Evolutionary conservation across 805 yeast species (phyloP), one percentile per base, ranked within the genome.

Genomic region (Metschnikowia peoriensis): DNA sequence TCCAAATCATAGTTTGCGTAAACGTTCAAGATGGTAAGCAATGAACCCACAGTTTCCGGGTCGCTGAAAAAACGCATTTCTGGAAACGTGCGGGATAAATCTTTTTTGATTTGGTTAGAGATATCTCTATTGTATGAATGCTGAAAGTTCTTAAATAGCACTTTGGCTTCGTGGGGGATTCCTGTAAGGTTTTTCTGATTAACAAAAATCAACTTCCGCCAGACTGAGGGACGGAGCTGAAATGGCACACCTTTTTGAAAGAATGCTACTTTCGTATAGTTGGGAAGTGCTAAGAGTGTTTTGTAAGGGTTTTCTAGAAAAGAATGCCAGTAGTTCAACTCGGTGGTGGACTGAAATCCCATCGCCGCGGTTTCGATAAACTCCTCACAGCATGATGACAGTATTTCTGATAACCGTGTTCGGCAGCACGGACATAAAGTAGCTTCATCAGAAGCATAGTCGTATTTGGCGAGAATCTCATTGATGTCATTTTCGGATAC

Each of bases 1-100:
- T 83, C 85, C 48, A 77, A 76, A 66, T 84, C 88, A 61, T 81
- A 84, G 56, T 83, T 80, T 46, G 84, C 81, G 59, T 80, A 84
- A 1, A 86, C 88, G 51, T 84, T 81, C 54, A 84, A 69, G 32
- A 84, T 77, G 28, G 78, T 77, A 38, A 82, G 83, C 51, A 84
- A 76, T 56, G 72, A 71, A 9, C 61, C 55, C 49, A 79, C 74
- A 22, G 82, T 81, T 16, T 70, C 67, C 15, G 64, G 69, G 34
- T 71, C 65, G 42, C 71, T 68, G 66, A 84, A 82, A 62, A 80
- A 75, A 1, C 67, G 66, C 17, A 84, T 69, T 17, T 73, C 69
- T 1, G 88, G 88, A 62, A 83, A 84, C 0, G 88, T 83, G 48
- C 89, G 67, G 51, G 73, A 73, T 56, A 84, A 76, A 62, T 84